A percentile compares a stretch with the other conserved stretches of the same genome.
Conservation (phyloP, 2,329 filamentous ascomycete species). For the Piedraia hortae region DNA sequence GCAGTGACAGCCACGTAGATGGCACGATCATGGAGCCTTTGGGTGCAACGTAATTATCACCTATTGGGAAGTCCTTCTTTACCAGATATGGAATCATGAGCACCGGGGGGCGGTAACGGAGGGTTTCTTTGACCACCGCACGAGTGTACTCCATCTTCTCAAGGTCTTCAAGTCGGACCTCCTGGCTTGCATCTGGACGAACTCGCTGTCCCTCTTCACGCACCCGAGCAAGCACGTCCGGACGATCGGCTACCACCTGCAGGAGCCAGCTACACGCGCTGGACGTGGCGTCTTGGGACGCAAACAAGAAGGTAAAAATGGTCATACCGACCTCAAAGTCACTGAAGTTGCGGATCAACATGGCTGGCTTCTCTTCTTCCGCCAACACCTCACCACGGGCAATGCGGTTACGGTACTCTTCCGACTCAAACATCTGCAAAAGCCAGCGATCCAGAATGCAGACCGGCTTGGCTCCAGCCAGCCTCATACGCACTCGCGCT, state of each 20-base stretch:
- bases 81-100: conserved; percentile 88
- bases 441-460: conserved; percentile 96
- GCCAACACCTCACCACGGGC: conserved; percentile 42
- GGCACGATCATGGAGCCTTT: conserved; percentile 93
- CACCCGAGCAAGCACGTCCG: conserved; percentile 71
- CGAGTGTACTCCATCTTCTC: conserved; percentile 73
- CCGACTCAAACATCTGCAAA: conserved; percentile 61
- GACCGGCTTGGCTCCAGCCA: conserved; percentile 56
- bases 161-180: conserved; percentile 53
- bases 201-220: conserved; percentile 38
- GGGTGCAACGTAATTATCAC: conserved; percentile 58
- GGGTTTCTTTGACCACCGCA: conserved; percentile 68
- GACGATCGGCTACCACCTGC: conserved; percentile 76
- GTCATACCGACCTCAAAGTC: conserved; percentile 85
- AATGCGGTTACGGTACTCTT: conserved; percentile 52
- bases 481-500: conserved; percentile 52
- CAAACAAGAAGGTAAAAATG: conserved; percentile 87
- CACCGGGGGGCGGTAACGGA: conserved; percentile 85
- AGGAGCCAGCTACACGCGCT: conserved; percentile 87
- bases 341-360: conserved; percentile 59
- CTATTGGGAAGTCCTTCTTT: conserved; percentile 88
- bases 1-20: conserved; percentile 67
- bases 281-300: conserved; percentile 88
- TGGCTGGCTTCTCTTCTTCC: conserved; percentile 50
- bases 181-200: conserved; percentile 7